Percentiles rank a stretch among this genome's conserved stretches.
Evolutionary conservation across 1,284 basidiomycete genomes (phyloP).

Genomic region (Ceratobasidium theobromae): DNA sequence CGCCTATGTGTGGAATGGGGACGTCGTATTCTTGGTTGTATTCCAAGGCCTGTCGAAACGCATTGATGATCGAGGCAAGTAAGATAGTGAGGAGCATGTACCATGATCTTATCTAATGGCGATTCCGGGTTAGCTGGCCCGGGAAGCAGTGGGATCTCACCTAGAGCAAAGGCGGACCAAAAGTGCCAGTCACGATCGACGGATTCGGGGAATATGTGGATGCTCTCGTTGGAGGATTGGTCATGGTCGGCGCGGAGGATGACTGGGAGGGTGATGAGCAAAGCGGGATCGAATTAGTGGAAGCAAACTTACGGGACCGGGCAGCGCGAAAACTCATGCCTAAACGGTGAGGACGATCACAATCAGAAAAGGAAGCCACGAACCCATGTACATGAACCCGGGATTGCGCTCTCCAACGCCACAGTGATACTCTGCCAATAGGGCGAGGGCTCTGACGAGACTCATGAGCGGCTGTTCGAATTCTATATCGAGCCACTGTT

Average conservation of each 20-base stretch:
- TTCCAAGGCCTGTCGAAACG: background rate
- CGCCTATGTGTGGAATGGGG: constrained; percentile 39
- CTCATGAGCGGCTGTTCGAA: background rate
- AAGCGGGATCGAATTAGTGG: no score
- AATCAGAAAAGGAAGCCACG: background rate
- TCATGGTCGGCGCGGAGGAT: constrained; percentile 59
- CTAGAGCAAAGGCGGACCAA: constrained; percentile 57
- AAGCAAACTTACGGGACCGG: constrained; percentile 38
- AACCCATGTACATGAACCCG: constrained; percentile 27
- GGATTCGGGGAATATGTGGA: constrained; percentile 53
- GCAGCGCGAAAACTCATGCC: constrained; percentile 21
- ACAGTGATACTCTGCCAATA: constrained; percentile 18
- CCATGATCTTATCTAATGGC: constrained; percentile 21
- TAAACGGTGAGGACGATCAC: background rate
- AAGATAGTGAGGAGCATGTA: constrained; percentile 39
- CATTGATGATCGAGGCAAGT: background rate
- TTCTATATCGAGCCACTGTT: constrained; percentile 23
- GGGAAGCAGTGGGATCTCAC: constrained; percentile 48
- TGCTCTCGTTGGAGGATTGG: constrained; percentile 53
- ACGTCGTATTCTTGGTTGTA: constrained; percentile 56
- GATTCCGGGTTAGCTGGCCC: background rate
- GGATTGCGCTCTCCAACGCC: constrained; percentile 3
- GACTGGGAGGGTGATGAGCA: constrained; percentile 49
- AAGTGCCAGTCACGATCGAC: constrained; percentile 57
- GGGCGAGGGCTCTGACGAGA: background rate